Percentiles rank a stretch among this genome's conserved stretches.
phyloP scores from a whole-genome alignment of 257 asterid species.

The Cinchona pubescens region DNA sequence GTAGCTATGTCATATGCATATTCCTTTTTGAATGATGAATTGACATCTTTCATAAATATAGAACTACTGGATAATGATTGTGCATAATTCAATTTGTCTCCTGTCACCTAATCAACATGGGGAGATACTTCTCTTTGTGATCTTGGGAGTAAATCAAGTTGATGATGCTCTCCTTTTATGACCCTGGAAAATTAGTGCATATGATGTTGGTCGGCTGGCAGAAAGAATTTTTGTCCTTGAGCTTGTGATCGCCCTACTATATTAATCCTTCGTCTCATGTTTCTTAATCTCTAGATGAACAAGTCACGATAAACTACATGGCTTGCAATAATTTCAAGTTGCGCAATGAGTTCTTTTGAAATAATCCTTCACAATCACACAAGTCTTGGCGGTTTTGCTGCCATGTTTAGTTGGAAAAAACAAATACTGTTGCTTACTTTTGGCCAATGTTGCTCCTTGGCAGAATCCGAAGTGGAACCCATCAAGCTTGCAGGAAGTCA shows the following conservation, averaged over 20 bases:
- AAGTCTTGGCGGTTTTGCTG: background rate
- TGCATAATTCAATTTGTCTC: background rate
- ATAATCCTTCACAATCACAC: background rate
- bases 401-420: background rate
- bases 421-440: background rate
- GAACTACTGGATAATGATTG: background rate
- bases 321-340: background rate
- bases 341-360: no score
- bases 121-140: background rate
- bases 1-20: background rate
- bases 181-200: background rate
- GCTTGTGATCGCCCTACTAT: background rate
- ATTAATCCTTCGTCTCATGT: background rate
- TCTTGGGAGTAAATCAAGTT: background rate
- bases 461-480: slow-evolving; percentile 97
- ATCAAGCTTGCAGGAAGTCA: slow-evolving; percentile 66
- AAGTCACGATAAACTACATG: background rate
- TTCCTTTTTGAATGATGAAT: background rate
- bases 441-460: slow-evolving; percentile 1
- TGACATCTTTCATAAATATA: background rate
- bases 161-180: background rate
- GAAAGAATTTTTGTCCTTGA: background rate
- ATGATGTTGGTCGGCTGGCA: background rate
- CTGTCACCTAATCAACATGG: background rate
- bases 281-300: background rate